Base-by-base conservation (phyloP, 331 rosid species). In the Rhamnella rubrinervis region DNA sequence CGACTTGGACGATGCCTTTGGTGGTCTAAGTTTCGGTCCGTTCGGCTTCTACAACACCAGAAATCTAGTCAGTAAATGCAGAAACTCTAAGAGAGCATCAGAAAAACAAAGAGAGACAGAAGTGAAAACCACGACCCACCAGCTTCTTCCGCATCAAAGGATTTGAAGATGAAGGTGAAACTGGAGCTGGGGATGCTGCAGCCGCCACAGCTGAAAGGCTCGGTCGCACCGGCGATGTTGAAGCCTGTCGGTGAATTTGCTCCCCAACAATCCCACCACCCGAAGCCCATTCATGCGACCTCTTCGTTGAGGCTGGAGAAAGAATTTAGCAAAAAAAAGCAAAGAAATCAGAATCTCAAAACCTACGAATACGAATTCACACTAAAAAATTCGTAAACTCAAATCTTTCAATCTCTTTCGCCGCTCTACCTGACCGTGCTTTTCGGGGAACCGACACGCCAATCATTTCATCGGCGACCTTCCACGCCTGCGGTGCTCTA, bases 381-480 rank as follows among this genome's bases (percentile, higher is more conserved):
- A 14, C 67, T 19, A 11, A 70, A 59, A 56, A 2, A 1, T 21
- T 8, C 15, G 1, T 39, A 68, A 68, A 35, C n/a, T 19, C 31
- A 40, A 40, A 35, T 19, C n/a, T 39, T 14, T 70, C 26, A 55
- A 12, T 53, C 39, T 26, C 72, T 63, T 21, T 20, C 61, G 49
- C 47, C 58, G 55, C 73, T 77, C 69, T 83, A 85, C 98, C 98
- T 75, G 98, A 86, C 71, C 98, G 98, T 65, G 98, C 98, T 73
- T 85, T 92, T 39, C 98, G 81, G 1, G 98, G 98, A 5, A 92
- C 91, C 21, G 90, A 75, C 25, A 88, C 96, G 13, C 96, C 96
- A 81, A 92, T 92, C 98, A 89, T 92, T 64, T 92, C 98, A 67
- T 92, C 96, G 76, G 98, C 84, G 62, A 87, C 86, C 69, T 89